Base-by-base conservation (phyloP, 306 rosid genomes). In the Vachellia collinsii region DNA sequence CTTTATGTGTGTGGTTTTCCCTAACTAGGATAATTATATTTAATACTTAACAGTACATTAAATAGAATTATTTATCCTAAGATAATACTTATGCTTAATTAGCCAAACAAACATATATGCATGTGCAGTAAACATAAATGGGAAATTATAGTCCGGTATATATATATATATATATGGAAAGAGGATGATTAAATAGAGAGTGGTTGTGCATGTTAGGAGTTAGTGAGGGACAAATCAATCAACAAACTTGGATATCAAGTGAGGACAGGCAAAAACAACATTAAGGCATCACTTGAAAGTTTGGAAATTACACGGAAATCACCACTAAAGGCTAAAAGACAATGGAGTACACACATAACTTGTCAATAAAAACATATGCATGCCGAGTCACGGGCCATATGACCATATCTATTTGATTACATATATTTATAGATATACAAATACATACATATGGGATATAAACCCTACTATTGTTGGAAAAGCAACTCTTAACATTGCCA, bases 341-440 rank as follows among this genome's bases (percentile, higher is more conserved):
- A 39, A 67, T 19, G 20, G 48, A 65, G 23, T 65, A 65, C 34
- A 38, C 16, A 67, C 16, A 41, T 22, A 67, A 38, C 3, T 1
- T 16, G 9, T 36, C 11, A 12, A 36, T 34, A 8, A 14, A 34
- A 17, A 17, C 29, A 66, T 8, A n/a, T 17, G 48, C 72, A 66
- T 66, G 72, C 29, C 36, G 34, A 68, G 51, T 68, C 72, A 68
- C 72, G 46, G 72, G 17, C 34, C 72, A 62, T 62, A 61, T 61
- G n/a, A n/a, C n/a, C n/a, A n/a, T n/a, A n/a, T n/a, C n/a, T n/a
- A n/a, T n/a, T n/a, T n/a, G n/a, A n/a, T n/a, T n/a, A n/a, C n/a
- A n/a, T n/a, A n/a, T n/a, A n/a, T n/a, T n/a, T n/a, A n/a, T n/a
- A n/a, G n/a, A n/a, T n/a, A n/a, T n/a, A n/a, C n/a, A n/a, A n/a